Percentiles rank a stretch among this genome's conserved stretches.
Evolutionary conservation across 1,284 basidiomycete species (phyloP).

Genomic region (Heterobasidion occidentale): DNA sequence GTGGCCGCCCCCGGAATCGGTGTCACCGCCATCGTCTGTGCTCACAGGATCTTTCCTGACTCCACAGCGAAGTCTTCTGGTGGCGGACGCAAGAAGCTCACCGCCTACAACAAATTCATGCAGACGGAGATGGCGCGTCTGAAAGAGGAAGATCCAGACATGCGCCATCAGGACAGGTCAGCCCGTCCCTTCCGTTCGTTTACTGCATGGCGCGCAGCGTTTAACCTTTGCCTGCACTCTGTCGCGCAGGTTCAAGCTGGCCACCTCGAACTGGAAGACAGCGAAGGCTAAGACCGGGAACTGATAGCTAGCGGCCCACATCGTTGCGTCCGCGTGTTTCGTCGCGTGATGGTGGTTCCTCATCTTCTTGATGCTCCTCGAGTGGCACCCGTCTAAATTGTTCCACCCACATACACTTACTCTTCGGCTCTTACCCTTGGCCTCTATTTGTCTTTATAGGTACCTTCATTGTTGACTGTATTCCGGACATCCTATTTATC

Average conservation of each 20-base stretch:
- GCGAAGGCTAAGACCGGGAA: conserved; percentile 40
- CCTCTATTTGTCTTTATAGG: conserved; percentile 1
- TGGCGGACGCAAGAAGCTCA: conserved; percentile 45
- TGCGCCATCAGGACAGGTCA: conserved; percentile 66
- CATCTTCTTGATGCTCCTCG: not conserved
- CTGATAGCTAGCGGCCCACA: conserved; percentile 22
- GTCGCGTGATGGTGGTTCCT: conserved; percentile 2
- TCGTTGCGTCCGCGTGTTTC: conserved; percentile 6
- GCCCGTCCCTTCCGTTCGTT: conserved; percentile 10
- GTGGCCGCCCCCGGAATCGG: not conserved
- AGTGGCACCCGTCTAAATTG: not conserved
- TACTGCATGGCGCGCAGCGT: not conserved
- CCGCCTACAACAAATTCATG: conserved; percentile 76
- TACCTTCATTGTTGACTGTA: not conserved
- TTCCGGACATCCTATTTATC: not conserved
- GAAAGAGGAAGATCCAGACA: conserved; percentile 62
- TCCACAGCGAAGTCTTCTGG: conserved; percentile 27
- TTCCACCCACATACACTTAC: not conserved
- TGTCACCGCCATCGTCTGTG: not conserved
- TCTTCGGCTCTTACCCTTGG: not conserved
- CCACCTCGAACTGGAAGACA: conserved; percentile 70
- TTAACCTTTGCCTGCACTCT: conserved; percentile 6
- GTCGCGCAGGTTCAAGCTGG: conserved; percentile 56
- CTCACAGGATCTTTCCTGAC: not conserved
- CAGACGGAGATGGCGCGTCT: conserved; percentile 68